Conservation (phyloP, 257 asterid species). For the Fraxinus anomala region DNA sequence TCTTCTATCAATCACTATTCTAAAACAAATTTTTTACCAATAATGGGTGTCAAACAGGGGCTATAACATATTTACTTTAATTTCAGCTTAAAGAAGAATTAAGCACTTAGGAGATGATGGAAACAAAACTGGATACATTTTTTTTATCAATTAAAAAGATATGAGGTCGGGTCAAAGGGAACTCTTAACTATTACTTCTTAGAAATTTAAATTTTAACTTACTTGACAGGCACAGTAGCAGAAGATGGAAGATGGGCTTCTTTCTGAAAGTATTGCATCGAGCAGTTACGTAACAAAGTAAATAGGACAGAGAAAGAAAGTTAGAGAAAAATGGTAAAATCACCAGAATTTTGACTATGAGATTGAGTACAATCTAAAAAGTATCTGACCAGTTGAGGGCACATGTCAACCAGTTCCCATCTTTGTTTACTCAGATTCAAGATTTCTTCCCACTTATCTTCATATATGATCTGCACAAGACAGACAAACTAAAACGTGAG, state of each 20-base stretch:
- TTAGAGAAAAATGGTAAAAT: neutral
- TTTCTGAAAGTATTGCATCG: slow-evolving; percentile 34
- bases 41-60: too few species aligned
- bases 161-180: neutral
- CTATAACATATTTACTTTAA: neutral
- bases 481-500: slow-evolving; percentile 23
- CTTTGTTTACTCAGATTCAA: slow-evolving; percentile 47
- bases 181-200: neutral
- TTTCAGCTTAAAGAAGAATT: neutral
- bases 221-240: slow-evolving; percentile 39
- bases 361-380: slow-evolving; percentile 10
- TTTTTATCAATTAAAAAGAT: slow-evolving; percentile 1
- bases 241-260: slow-evolving; percentile 30
- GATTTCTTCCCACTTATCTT: slow-evolving; percentile 43
- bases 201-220: slow-evolving; percentile 33
- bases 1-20: too few species aligned
- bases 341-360: neutral
- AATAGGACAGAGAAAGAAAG: neutral
- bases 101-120: neutral
- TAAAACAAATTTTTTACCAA: too few species aligned
- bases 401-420: slow-evolving; percentile 39
- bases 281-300: slow-evolving; percentile 21
- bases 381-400: slow-evolving; percentile 38
- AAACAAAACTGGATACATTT: neutral
- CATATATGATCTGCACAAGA: slow-evolving; percentile 45